Conservation (phyloP, 306 rosid species). For the Trifolium pratense region DNA sequence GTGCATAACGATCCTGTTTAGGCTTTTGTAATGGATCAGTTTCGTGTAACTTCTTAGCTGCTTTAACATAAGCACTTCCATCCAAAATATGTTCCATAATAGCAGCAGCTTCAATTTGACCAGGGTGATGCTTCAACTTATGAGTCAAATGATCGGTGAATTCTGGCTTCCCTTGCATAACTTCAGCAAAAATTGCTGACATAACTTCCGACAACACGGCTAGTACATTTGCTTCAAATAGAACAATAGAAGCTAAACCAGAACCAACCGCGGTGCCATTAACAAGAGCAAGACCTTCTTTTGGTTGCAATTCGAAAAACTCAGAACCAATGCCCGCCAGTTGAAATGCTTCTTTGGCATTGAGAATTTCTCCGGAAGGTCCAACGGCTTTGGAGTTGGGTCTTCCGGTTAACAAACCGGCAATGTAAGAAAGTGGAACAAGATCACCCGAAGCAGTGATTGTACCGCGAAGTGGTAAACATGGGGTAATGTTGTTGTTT, state of each 20-base stretch:
- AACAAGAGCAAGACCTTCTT: slow-evolving; percentile 92
- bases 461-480: slow-evolving; percentile 86
- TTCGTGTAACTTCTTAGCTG: slow-evolving; percentile 74
- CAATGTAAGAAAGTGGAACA: slow-evolving; percentile 89
- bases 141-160: slow-evolving; percentile 91
- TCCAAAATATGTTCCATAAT: slow-evolving; percentile 93
- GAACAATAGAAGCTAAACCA: slow-evolving; percentile 82
- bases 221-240: slow-evolving; percentile 75
- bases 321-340: slow-evolving; percentile 58
- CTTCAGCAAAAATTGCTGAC: slow-evolving; percentile 82
- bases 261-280: slow-evolving; percentile 97
- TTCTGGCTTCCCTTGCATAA: slow-evolving; percentile 93
- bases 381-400: slow-evolving; percentile 80
- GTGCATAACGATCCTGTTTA: slow-evolving; percentile 82
- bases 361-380: slow-evolving; percentile 61
- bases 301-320: slow-evolving; percentile 87
- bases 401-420: slow-evolving; percentile 78
- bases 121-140: slow-evolving; percentile 90
- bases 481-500: slow-evolving; percentile 74
- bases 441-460: slow-evolving; percentile 89
- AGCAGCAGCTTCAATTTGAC: slow-evolving; percentile 95
- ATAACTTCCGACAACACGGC: slow-evolving; percentile 71
- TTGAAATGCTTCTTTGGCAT: slow-evolving; percentile 67
- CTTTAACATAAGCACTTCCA: slow-evolving; percentile 78
- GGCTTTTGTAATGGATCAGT: slow-evolving; percentile 87